These are phyloP conservation scores for Leonotis leonurus DNA, from an alignment of 257 asterid species.

Conservation along the genomic window DNA sequence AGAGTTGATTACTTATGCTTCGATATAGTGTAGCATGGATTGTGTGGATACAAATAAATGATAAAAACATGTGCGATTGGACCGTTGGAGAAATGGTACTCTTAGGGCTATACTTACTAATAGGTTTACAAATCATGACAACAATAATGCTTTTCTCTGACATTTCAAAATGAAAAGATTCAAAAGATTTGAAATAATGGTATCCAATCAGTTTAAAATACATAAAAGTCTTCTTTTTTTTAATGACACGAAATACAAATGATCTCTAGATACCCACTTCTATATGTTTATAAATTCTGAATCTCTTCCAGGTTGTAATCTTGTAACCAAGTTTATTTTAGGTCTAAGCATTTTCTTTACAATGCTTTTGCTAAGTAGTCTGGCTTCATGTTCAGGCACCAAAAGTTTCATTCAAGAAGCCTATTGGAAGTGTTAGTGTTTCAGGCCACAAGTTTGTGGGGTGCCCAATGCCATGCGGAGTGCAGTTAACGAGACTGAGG, in stretches of 20 bases:
- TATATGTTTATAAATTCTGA: background rate
- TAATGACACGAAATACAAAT: background rate
- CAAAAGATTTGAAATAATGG: background rate
- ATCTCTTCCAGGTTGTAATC: background rate
- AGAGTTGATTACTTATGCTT: no score
- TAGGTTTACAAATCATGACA: background rate
- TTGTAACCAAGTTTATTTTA: no score
- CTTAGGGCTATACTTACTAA: background rate
- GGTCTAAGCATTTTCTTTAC: background rate
- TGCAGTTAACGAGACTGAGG: slow-evolving; percentile 65
- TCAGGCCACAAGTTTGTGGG: slow-evolving; percentile 98
- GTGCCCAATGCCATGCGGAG: slow-evolving; percentile 98
- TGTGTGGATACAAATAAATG: no score
- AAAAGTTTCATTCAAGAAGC: slow-evolving; percentile 81
- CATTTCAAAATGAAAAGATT: background rate
- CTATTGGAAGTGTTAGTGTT: slow-evolving; percentile 92
- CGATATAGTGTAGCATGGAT: no score
- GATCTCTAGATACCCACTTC: background rate
- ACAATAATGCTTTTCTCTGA: background rate
- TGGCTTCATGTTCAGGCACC: slow-evolving; percentile 64
- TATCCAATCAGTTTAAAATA: background rate
- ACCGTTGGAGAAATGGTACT: slow-evolving; percentile 6
- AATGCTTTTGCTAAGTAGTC: background rate
- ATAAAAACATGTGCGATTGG: background rate
- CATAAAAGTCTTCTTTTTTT: no score